These are phyloP conservation scores for Mycena olivaceomarginata DNA, from an alignment of 768 basidiomycete genomes.

Conservation along the genomic window DNA sequence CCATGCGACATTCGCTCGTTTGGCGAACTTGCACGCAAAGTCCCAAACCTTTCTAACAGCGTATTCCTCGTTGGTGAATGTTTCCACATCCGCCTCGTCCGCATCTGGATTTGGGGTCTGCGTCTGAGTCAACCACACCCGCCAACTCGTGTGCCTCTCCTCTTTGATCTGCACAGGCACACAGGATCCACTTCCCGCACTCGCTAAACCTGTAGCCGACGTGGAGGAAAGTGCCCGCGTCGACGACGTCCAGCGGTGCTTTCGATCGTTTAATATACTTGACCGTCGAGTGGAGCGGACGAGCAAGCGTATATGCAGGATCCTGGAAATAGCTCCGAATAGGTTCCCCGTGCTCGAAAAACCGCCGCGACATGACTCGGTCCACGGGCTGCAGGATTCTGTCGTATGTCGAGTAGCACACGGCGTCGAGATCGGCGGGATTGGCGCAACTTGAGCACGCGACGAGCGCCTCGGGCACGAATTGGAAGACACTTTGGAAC, in stretches of 20 bases:
- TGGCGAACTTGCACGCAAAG: constrained; percentile 78
- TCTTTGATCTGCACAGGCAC: constrained; percentile 85
- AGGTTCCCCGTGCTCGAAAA: constrained; percentile 63
- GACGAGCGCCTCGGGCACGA: constrained; percentile 81
- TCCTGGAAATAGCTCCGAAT: constrained; percentile 75
- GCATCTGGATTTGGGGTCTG: constrained; percentile 48
- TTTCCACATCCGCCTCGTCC: constrained; percentile 53
- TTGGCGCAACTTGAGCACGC: constrained; percentile 65
- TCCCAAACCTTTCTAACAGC: constrained; percentile 81
- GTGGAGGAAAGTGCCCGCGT: constrained; percentile 81
- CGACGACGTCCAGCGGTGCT: constrained; percentile 64
- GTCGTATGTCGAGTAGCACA: constrained; percentile 83
- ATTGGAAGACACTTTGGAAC: constrained; percentile 79
- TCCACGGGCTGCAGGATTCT: constrained; percentile 78
- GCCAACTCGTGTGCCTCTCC: constrained; percentile 85
- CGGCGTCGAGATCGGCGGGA: constrained; percentile 65
- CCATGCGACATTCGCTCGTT: constrained; percentile 87
- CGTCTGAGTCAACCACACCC: constrained; percentile 79
- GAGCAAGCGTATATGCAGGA: constrained; percentile 69
- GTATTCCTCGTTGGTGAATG: constrained; percentile 64
- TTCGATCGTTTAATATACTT: constrained; percentile 64
- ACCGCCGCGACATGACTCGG: constrained; percentile 74
- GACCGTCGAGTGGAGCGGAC: constrained; percentile 57
- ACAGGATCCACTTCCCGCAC: constrained; percentile 87
- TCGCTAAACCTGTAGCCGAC: constrained; percentile 81